Evolutionary conservation across 495 filamentous ascomycete species (phyloP).

Genomic region (Trichoderma virens): DNA sequence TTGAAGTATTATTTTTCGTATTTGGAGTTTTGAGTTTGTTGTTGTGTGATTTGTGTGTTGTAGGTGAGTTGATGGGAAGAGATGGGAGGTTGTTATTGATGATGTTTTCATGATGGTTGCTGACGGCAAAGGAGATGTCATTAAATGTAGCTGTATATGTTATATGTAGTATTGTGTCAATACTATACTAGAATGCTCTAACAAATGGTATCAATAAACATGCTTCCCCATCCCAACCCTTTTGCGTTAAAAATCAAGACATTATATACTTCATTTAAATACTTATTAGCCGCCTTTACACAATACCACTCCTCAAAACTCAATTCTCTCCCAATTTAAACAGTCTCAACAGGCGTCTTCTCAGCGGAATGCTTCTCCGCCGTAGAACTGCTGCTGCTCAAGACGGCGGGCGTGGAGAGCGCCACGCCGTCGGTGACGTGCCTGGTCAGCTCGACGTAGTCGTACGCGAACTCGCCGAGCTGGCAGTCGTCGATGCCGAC

Average conservation of each 20-base stretch:
- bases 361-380: neutral
- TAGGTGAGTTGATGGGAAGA: too few species aligned
- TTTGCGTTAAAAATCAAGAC: neutral
- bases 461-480: conserved; percentile 80
- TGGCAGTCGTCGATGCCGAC: conserved; percentile 74
- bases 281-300: too few species aligned
- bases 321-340: too few species aligned
- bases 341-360: neutral
- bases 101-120: too few species aligned
- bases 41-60: too few species aligned
- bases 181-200: neutral
- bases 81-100: too few species aligned
- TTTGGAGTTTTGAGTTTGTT: too few species aligned
- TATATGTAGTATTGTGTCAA: neutral
- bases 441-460: conserved; percentile 71
- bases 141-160: neutral
- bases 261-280: conserved; percentile 1
- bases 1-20: too few species aligned
- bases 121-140: too few species aligned
- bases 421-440: conserved; percentile 46
- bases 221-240: neutral
- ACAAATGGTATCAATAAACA: neutral
- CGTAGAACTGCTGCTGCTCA: neutral
- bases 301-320: neutral
- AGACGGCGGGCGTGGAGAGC: neutral